phyloP scores from a whole-genome alignment of 345 rosid genomes.

The Raphanus sativus region DNA sequence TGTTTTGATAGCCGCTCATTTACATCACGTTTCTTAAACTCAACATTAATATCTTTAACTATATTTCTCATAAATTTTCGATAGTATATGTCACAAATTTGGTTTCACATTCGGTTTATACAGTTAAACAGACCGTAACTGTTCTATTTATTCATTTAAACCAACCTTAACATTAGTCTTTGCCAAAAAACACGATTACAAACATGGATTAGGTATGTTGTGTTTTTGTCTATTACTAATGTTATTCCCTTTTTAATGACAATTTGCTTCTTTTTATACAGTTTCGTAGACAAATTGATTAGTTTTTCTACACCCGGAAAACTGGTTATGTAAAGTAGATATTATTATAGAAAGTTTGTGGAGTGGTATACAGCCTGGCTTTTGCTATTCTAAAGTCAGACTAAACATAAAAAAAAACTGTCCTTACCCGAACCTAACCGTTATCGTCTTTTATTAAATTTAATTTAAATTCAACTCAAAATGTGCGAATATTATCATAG shows the following conservation, averaged over 20 bases:
- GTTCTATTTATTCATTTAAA: neutral
- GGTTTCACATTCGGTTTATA: neutral
- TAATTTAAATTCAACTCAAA: neutral
- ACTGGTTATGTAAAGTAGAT: slow-evolving; percentile 27
- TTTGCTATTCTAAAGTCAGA: slow-evolving; percentile 34
- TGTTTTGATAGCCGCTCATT: slow-evolving; percentile 20
- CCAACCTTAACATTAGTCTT: neutral
- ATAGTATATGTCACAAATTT: neutral
- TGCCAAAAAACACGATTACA: neutral
- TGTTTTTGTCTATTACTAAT: neutral
- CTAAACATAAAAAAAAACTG: slow-evolving; percentile 29
- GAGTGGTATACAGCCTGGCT: slow-evolving; percentile 38
- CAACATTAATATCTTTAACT: slow-evolving; percentile 29
- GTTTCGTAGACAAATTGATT: slow-evolving; percentile 4
- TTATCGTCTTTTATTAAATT: slow-evolving; percentile 18
- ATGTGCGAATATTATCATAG: slow-evolving; percentile 32
- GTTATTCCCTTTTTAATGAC: neutral
- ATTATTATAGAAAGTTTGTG: slow-evolving; percentile 27
- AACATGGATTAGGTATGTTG: neutral
- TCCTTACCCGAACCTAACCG: slow-evolving; percentile 44
- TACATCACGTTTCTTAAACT: slow-evolving; percentile 28
- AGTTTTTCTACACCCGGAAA: slow-evolving; percentile 4
- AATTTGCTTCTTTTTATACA: neutral
- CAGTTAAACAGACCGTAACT: neutral
- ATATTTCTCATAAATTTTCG: slow-evolving; percentile 19